Conservation (phyloP, 306 rosid species). For the Luffa aegyptiaca region DNA sequence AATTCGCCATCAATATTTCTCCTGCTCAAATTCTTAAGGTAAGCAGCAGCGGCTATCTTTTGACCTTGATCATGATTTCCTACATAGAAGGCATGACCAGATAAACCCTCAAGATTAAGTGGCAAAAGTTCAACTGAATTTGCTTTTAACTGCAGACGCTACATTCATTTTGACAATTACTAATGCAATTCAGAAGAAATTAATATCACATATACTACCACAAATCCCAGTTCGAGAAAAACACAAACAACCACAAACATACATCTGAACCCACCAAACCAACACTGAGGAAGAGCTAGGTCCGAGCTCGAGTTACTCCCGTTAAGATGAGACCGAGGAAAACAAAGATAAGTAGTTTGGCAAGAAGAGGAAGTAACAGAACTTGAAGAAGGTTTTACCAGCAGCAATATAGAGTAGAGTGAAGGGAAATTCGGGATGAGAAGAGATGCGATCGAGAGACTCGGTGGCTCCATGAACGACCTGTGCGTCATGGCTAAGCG, state of each 20-base stretch:
- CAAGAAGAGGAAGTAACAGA: not conserved
- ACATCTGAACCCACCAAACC: not conserved
- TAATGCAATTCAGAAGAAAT: not conserved
- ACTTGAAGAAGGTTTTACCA: conserved; percentile 18
- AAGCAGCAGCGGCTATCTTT: conserved; percentile 64
- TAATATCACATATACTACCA: not conserved
- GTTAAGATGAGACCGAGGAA: not conserved
- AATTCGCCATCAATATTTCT: conserved; percentile 33
- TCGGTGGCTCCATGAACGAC: conserved; percentile 42
- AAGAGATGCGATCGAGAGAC: conserved; percentile 52
- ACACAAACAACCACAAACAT: not conserved
- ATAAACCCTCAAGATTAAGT: not conserved
- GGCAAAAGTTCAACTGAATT: not conserved
- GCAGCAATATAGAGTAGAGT: conserved; percentile 45
- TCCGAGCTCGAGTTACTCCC: not conserved
- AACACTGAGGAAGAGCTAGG: not conserved
- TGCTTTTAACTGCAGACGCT: not conserved
- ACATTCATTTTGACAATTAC: not conserved
- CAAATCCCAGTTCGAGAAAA: not conserved
- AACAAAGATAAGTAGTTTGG: not conserved
- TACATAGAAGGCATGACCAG: conserved; percentile 5
- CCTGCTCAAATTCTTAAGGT: conserved; percentile 65
- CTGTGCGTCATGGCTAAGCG: conserved; percentile 42
- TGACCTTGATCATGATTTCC: conserved; percentile 58
- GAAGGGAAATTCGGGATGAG: conserved; percentile 44